Evolutionary conservation across 106 monocot species (phyloP).

Genomic region (Vanilla planifolia): DNA sequence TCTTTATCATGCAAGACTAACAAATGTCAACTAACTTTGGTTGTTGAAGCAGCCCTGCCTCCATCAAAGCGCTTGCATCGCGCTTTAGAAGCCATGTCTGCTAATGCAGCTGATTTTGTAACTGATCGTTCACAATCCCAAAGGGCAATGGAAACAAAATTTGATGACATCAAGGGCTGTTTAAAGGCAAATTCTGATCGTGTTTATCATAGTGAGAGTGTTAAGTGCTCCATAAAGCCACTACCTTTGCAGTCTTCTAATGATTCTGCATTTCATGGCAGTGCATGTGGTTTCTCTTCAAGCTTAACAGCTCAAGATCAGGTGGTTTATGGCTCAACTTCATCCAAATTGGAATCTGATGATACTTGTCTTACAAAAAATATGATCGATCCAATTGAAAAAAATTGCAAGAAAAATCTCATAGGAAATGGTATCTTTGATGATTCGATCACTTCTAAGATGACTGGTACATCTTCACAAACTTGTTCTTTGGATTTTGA

Average conservation of each 20-base stretch:
- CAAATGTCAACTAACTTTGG: conserved; percentile 20
- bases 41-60: conserved; percentile 92
- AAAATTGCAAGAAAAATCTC: conserved; percentile 5
- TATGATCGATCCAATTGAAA: conserved; percentile 3
- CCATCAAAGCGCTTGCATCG: conserved; percentile 98
- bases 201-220: conserved; percentile 1
- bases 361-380: conserved; percentile 4
- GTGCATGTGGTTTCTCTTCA: conserved; percentile 4
- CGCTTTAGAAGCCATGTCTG: conserved; percentile 99
- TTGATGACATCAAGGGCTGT: conserved; percentile 13
- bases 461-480: not conserved
- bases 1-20: conserved; percentile 23
- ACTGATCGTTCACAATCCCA: conserved; percentile 24
- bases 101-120: conserved; percentile 66
- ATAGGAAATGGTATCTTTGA: conserved; percentile 5
- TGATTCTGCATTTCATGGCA: conserved; percentile 3
- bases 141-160: conserved; percentile 9
- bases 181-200: conserved; percentile 1
- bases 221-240: conserved; percentile 8
- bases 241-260: conserved; percentile 6
- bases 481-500: conserved; percentile 13
- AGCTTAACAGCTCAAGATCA: conserved; percentile 8
- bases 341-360: conserved; percentile 17
- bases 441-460: conserved; percentile 9
- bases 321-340: conserved; percentile 2